Evolutionary conservation across 78 protist species (phyloP).

Genomic region (Dictyostelium intermedium): DNA sequence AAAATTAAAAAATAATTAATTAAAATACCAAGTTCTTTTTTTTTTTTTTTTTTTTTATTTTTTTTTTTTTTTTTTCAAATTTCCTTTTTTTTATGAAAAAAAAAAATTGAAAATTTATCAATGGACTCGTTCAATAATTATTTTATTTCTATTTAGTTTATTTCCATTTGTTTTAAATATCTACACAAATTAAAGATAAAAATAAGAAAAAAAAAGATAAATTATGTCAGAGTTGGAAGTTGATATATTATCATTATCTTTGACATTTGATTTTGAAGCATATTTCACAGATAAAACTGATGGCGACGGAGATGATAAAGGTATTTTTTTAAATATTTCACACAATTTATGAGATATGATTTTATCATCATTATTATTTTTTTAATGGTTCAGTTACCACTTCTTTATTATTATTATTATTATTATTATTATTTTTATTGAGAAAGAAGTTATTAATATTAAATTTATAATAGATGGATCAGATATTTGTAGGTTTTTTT

Average conservation of each 20-base stretch:
- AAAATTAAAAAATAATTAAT: background rate
- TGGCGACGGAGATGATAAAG: slow-evolving; percentile 38
- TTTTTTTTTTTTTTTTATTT: no score
- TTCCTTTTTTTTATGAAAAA: no score
- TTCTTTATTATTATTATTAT: no score
- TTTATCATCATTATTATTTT: no score
- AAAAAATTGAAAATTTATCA: background rate
- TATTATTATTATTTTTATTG: no score
- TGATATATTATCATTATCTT: slow-evolving; percentile 46
- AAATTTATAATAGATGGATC: slow-evolving; percentile 6
- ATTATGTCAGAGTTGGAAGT: slow-evolving; percentile 57
- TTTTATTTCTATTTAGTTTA: background rate
- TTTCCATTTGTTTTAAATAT: background rate
- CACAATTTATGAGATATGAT: no score
- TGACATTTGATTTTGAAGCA: slow-evolving; percentile 65
- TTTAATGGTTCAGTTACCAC: no score
- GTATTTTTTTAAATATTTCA: background rate
- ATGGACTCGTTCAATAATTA: background rate
- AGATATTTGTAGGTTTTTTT: slow-evolving; percentile 67
- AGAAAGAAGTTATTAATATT: no score
- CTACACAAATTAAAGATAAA: no score
- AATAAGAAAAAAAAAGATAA: background rate
- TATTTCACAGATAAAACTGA: slow-evolving; percentile 61
- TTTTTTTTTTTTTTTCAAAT: no score
- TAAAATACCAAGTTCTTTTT: background rate